Evolutionary conservation across 2,329 filamentous ascomycete species (phyloP), one percentile per base, ranked within the genome.

Genomic region (Colletotrichum tropicale): DNA sequence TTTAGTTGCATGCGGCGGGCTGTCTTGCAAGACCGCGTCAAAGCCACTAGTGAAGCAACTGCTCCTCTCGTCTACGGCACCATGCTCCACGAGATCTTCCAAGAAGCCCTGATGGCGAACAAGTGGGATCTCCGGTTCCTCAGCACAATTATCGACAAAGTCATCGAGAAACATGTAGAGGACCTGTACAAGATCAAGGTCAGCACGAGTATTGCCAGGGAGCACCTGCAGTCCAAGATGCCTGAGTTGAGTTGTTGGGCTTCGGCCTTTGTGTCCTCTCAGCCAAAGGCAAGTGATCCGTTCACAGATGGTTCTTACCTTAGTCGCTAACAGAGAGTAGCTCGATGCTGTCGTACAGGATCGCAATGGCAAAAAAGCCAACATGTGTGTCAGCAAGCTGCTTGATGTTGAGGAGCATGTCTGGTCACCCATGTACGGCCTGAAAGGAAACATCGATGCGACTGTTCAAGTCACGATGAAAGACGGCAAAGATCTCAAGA

Each of bases 361-460:
- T 21, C 74, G 74, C 67, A 76, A 76, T 60, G 74, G 74, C 30
- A 76, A 76, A 12, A 91, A 93, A 78, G 96, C 95, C 4, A 93
- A 90, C 73, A 93, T 98, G 90, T 96, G 94, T 79, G 93, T 99
- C 79, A 98, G 93, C 81, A 99, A 98, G 82, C 88, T 99, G 32
- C 93, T 99, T 16, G 97, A 98, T 82, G 95, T 99, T 12, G 97
- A 99, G 83, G 97, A 99, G 84, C 97, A 98, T 82, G 93, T 99
- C 32, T 99, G 97, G 97, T 98, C 96, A 8, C 97, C 97, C 1
- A 96, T 96, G 92, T 99, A 98, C 82, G 97, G 97, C 1, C 88
- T 99, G 18, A 99, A 99, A 84, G 97, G 97, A 34, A 99, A 98
- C 80, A 97, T 99, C 75, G 97, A 99, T 85, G 97, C 97, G 32